Percentiles rank a stretch among this genome's conserved stretches.
These are phyloP conservation scores for Alternaria arbusti DNA, from an alignment of 2,329 filamentous ascomycete species.

Conservation along the genomic window DNA sequence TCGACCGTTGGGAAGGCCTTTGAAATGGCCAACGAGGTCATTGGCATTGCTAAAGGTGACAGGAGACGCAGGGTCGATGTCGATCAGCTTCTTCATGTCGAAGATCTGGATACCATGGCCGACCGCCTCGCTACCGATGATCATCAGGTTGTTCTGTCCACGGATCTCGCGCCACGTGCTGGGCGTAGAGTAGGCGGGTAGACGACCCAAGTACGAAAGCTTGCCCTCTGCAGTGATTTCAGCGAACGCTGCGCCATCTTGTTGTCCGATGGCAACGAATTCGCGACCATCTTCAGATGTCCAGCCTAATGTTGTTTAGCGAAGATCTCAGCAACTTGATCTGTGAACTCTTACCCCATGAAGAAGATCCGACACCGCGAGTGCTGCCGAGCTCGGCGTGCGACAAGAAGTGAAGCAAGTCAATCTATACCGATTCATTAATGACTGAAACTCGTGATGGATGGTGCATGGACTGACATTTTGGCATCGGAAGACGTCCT, in stretches of 20 bases:
- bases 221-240: conserved; percentile 60
- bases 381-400: conserved; percentile 61
- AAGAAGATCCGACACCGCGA: conserved; percentile 53
- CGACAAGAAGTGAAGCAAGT: conserved; percentile 63
- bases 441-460: neutral
- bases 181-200: conserved; percentile 56
- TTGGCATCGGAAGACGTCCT: conserved; percentile 48
- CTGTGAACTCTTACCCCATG: conserved; percentile 50
- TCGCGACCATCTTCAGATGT: conserved; percentile 60
- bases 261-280: conserved; percentile 62
- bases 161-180: conserved; percentile 62
- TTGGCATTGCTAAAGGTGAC: conserved; percentile 43
- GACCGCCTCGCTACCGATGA: conserved; percentile 50
- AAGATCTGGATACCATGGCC: conserved; percentile 68
- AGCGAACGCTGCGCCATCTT: conserved; percentile 62
- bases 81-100: conserved; percentile 61
- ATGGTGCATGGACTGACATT: neutral
- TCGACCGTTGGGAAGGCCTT: conserved; percentile 43
- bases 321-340: neutral
- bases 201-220: conserved; percentile 60
- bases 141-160: conserved; percentile 52
- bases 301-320: conserved; percentile 49
- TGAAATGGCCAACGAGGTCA: conserved; percentile 44
- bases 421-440: conserved; percentile 46
- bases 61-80: conserved; percentile 42